Evolutionary conservation across 2,329 filamentous ascomycete species (phyloP).

Genomic region (Beauveria pseudobassiana): DNA sequence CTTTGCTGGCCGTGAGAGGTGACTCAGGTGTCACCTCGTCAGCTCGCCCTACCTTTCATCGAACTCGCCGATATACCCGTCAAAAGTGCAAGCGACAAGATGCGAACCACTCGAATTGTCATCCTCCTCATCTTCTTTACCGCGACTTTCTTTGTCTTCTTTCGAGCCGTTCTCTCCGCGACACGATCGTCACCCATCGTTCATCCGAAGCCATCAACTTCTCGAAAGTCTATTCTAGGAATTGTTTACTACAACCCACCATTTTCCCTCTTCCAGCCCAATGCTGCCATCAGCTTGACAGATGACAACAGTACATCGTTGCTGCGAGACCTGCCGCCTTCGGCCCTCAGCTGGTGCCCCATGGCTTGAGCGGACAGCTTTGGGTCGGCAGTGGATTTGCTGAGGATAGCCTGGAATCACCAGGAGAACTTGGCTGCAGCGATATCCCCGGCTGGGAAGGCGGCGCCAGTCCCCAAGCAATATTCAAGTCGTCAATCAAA

Average conservation of each 20-base stretch:
- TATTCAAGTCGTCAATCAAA: slow-evolving; percentile 12
- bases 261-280: slow-evolving; percentile 87
- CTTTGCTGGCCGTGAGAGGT: slow-evolving; percentile 10
- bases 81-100: slow-evolving; percentile 25
- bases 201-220: not conserved
- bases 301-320: slow-evolving; percentile 97
- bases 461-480: slow-evolving; percentile 25
- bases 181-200: not conserved
- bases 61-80: not conserved
- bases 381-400: slow-evolving; percentile 93
- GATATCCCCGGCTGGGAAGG: slow-evolving; percentile 86
- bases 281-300: slow-evolving; percentile 90
- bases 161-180: slow-evolving; percentile 40
- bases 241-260: slow-evolving; percentile 67
- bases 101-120: slow-evolving; percentile 47
- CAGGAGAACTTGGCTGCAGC: slow-evolving; percentile 88
- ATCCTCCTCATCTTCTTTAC: slow-evolving; percentile 47
- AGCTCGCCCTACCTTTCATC: not conserved
- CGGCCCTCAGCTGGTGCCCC: slow-evolving; percentile 67
- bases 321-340: slow-evolving; percentile 89
- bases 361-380: slow-evolving; percentile 77
- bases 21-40: slow-evolving; percentile 10
- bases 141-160: slow-evolving; percentile 47
- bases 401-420: slow-evolving; percentile 63
- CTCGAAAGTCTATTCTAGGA: slow-evolving; percentile 24